These are phyloP conservation scores for Yamadazyma aaseri DNA, from an alignment of 1,139 yeast genomes.

Conservation along the genomic window DNA sequence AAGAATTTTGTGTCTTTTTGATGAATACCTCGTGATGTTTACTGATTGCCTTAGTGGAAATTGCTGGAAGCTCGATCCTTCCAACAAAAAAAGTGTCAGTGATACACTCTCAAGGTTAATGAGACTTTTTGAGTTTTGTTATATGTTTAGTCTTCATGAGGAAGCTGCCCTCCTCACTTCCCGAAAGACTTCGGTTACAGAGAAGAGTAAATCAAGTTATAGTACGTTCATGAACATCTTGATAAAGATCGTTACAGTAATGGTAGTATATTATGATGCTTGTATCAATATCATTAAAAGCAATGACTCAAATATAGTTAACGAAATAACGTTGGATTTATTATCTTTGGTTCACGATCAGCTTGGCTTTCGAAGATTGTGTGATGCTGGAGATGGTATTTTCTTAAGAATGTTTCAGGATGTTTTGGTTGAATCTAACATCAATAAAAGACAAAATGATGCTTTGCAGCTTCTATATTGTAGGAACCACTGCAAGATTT, in stretches of 20 bases:
- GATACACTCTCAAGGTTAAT: conserved; percentile 19
- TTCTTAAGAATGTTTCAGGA: conserved; percentile 62
- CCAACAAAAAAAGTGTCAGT: neutral
- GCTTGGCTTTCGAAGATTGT: conserved; percentile 65
- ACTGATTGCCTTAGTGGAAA: conserved; percentile 19
- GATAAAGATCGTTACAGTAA: conserved; percentile 39
- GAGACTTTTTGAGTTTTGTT: conserved; percentile 39
- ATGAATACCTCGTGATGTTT: conserved; percentile 25
- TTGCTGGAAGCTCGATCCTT: conserved; percentile 25
- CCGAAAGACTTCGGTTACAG: conserved; percentile 27
- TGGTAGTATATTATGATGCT: conserved; percentile 33
- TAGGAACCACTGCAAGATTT: conserved; percentile 65
- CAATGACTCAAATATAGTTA: neutral
- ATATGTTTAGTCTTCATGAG: conserved; percentile 47
- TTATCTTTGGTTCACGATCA: conserved; percentile 67
- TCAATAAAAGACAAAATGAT: conserved; percentile 45
- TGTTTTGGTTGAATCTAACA: conserved; percentile 45
- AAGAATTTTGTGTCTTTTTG: conserved; percentile 32
- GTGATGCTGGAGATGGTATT: conserved; percentile 63
- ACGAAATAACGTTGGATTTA: conserved; percentile 28
- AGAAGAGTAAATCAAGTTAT: conserved; percentile 29
- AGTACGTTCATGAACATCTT: conserved; percentile 53
- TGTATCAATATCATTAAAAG: neutral
- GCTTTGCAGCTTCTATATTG: conserved; percentile 76
- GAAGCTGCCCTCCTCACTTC: conserved; percentile 46